A percentile compares a stretch with the other conserved stretches of the same genome.
phyloP scores from a whole-genome alignment of 73 alveolate genomes.

The Stentor roeselii region DNA sequence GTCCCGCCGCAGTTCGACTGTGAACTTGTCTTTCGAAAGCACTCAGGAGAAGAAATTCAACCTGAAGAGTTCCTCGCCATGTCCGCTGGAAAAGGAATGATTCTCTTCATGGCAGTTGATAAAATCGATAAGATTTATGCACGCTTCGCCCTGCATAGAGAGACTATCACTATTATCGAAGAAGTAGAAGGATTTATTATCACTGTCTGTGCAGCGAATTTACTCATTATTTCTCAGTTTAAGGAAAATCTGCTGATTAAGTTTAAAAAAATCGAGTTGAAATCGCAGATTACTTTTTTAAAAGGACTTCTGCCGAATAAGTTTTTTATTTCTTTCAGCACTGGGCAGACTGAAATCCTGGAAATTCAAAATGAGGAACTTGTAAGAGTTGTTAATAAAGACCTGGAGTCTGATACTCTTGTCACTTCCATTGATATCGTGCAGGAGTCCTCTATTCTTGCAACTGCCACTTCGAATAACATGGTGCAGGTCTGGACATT shows the following conservation, averaged over 20 bases:
- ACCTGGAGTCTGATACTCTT: background rate
- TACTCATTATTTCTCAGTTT: background rate
- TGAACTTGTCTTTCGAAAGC: background rate
- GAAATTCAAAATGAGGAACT: background rate
- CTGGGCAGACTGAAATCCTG: background rate
- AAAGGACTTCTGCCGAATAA: background rate
- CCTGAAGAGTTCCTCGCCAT: background rate
- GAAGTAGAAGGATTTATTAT: background rate
- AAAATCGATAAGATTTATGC: background rate
- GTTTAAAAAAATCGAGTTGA: background rate
- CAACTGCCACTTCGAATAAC: background rate
- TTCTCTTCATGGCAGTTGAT: background rate
- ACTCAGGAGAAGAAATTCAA: background rate
- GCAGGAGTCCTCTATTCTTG: background rate
- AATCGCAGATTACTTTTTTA: background rate
- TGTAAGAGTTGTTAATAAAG: background rate
- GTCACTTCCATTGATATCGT: background rate
- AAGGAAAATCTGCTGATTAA: background rate
- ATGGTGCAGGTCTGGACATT: background rate
- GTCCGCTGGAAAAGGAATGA: conserved; percentile 17
- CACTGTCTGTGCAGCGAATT: conserved; percentile 10
- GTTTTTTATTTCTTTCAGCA: background rate
- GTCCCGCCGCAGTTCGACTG: conserved; percentile 22
- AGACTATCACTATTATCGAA: background rate
- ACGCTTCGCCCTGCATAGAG: conserved; percentile 8